Conservation (phyloP, 345 rosid genomes). For the Moringa oleifera region DNA sequence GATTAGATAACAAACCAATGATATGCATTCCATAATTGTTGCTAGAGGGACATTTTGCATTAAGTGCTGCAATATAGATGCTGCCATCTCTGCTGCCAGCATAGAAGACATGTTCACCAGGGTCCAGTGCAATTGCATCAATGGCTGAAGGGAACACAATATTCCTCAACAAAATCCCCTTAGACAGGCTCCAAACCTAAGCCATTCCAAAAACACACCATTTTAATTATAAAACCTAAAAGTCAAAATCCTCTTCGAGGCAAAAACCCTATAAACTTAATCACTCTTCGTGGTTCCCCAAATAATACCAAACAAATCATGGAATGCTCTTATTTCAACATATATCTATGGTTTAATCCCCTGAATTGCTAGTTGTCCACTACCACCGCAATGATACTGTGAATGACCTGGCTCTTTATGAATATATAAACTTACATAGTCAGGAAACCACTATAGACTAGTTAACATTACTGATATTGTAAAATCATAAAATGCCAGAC, state of each 20-base stretch:
- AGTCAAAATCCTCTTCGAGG: background rate
- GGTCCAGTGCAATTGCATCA: conserved; percentile 73
- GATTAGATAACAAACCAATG: conserved; percentile 56
- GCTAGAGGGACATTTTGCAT: conserved; percentile 40
- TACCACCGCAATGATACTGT: background rate
- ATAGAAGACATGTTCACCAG: conserved; percentile 75
- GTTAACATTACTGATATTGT: too few species aligned
- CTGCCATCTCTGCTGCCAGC: conserved; percentile 84
- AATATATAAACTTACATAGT: too few species aligned
- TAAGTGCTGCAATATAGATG: conserved; percentile 64
- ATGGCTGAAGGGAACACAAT: conserved; percentile 66
- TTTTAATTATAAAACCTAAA: too few species aligned
- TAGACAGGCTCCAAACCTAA: conserved; percentile 83
- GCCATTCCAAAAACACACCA: conserved; percentile 6
- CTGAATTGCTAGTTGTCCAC: background rate
- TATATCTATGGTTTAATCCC: background rate
- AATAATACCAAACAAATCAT: background rate
- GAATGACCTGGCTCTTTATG: too few species aligned
- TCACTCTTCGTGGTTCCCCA: background rate
- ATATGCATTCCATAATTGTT: conserved; percentile 49
- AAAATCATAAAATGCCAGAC: too few species aligned
- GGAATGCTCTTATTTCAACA: background rate
- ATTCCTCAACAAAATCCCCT: conserved; percentile 53
- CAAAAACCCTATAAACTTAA: background rate
- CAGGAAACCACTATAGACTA: too few species aligned